Percentiles rank a stretch among this genome's conserved stretches.
These are phyloP conservation scores for Phytophthora melonis DNA, from an alignment of 352 stramenopile species.

Conservation along the genomic window DNA sequence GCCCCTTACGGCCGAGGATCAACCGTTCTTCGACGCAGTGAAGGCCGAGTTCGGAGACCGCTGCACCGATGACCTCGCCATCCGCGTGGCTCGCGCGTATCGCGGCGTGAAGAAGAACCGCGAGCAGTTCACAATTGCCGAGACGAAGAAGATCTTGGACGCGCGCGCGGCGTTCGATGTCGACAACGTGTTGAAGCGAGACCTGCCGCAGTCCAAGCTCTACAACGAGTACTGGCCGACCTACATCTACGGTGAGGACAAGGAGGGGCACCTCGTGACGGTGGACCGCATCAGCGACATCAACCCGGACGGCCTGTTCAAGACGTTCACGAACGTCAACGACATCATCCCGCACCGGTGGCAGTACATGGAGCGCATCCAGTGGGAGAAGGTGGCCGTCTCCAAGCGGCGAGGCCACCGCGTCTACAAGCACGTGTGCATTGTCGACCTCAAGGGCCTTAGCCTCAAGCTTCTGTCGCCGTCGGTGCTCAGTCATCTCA, in stretches of 20 bases:
- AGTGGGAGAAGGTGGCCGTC: constrained; percentile 81
- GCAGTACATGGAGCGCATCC: constrained; percentile 85
- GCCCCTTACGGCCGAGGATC: constrained; percentile 59
- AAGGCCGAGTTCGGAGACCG: constrained; percentile 60
- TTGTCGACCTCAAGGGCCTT: constrained; percentile 80
- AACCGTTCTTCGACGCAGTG: constrained; percentile 66
- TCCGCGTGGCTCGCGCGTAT: constrained; percentile 73
- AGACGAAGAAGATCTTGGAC: constrained; percentile 71
- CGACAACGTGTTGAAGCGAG: constrained; percentile 58
- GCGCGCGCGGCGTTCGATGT: constrained; percentile 58
- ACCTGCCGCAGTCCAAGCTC: constrained; percentile 65
- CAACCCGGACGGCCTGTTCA: constrained; percentile 65
- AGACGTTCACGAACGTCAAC: constrained; percentile 64
- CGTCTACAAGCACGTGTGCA: constrained; percentile 88
- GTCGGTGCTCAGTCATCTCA: constrained; percentile 67
- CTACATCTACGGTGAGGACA: constrained; percentile 78
- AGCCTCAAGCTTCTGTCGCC: constrained; percentile 73
- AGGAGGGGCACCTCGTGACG: constrained; percentile 72
- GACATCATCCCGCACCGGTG: constrained; percentile 68
- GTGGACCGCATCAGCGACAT: constrained; percentile 79
- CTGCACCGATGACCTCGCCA: constrained; percentile 68
- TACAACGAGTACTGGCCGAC: constrained; percentile 77
- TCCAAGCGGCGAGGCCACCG: constrained; percentile 65
- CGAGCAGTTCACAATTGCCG: constrained; percentile 65
- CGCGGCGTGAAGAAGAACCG: constrained; percentile 73